These are phyloP conservation scores for Juncus inflexus DNA, from an alignment of 176 grass and related monocot genomes.

Conservation along the genomic window DNA sequence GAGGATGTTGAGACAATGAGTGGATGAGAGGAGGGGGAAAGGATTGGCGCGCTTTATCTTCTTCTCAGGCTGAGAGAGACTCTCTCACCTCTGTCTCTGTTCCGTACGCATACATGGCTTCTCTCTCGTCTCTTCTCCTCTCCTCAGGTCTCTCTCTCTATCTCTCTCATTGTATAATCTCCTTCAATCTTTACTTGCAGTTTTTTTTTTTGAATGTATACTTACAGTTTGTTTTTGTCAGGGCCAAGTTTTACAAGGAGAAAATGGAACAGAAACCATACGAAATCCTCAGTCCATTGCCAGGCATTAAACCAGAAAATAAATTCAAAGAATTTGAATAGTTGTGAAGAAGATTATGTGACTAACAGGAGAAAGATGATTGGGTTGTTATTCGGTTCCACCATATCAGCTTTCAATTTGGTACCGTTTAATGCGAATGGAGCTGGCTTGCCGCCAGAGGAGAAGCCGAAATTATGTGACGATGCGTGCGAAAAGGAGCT, in stretches of 20 bases:
- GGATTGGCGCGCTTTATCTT: constrained; percentile 20
- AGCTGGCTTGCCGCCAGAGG: constrained; percentile 83
- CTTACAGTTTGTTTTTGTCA: constrained; percentile 10
- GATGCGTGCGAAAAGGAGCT: constrained; percentile 65
- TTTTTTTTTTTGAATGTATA: not conserved
- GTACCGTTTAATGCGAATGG: constrained; percentile 33
- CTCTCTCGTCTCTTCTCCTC: constrained; percentile 58
- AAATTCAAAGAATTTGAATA: not conserved
- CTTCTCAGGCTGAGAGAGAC: not conserved
- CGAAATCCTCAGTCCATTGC: constrained; percentile 21
- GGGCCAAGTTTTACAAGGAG: constrained; percentile 33
- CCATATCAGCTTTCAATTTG: constrained; percentile 32
- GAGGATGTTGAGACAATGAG: constrained; percentile 12
- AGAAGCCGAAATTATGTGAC: constrained; percentile 85
- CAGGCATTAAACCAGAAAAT: constrained; percentile 16
- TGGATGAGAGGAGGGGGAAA: constrained; percentile 5
- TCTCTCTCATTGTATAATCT: not conserved
- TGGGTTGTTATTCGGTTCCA: constrained; percentile 31
- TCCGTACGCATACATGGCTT: constrained; percentile 33
- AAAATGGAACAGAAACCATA: constrained; percentile 24
- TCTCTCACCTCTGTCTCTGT: not conserved
- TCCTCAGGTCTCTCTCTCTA: constrained; percentile 34
- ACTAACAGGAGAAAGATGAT: constrained; percentile 39
- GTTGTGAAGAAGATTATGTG: not conserved
- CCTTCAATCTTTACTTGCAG: too few relatives aligned